A percentile compares a stretch with the other conserved stretches of the same genome.
Conservation (phyloP, 176 grass and related monocot species). For the Bothriochloa decipiens region DNA sequence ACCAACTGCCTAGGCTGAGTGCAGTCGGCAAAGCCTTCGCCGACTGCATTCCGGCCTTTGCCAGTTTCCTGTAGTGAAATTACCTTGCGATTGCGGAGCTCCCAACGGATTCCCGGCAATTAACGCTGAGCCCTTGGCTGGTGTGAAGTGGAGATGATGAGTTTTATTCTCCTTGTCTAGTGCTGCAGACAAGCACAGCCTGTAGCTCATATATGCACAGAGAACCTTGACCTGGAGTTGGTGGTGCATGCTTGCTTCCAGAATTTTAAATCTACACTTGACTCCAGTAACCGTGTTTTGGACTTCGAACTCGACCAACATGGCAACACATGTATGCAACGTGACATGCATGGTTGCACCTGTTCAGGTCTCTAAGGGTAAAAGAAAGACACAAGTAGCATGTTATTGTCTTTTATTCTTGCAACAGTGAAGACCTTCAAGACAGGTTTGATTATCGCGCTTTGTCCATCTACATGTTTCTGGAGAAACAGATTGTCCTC, state of each 20-base stretch:
- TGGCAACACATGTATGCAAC: conserved; percentile 32
- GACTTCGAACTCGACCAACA: conserved; percentile 28
- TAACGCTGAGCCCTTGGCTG: conserved; percentile 15
- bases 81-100: conserved; percentile 8
- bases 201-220: conserved; percentile 44
- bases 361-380: conserved; percentile 4
- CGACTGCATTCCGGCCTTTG: no score
- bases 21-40: no score
- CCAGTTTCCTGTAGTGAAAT: no score
- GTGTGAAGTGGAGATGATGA: conserved; percentile 25
- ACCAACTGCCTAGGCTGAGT: no score
- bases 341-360: conserved; percentile 45
- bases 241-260: conserved; percentile 47
- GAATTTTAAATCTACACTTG: conserved; percentile 45
- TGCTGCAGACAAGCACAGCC: conserved; percentile 29
- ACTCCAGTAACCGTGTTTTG: conserved; percentile 37
- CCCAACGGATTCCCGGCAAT: neutral
- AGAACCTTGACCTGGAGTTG: conserved; percentile 39
- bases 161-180: conserved; percentile 48
- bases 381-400: conserved; percentile 8
- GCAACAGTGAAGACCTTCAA: neutral
- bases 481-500: neutral
- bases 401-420: neutral
- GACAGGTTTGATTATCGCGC: neutral
- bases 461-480: neutral